Percentiles rank a stretch among this genome's conserved stretches.
These are phyloP conservation scores for Hygrocybe punicea DNA, from an alignment of 768 basidiomycete genomes.

Conservation along the genomic window DNA sequence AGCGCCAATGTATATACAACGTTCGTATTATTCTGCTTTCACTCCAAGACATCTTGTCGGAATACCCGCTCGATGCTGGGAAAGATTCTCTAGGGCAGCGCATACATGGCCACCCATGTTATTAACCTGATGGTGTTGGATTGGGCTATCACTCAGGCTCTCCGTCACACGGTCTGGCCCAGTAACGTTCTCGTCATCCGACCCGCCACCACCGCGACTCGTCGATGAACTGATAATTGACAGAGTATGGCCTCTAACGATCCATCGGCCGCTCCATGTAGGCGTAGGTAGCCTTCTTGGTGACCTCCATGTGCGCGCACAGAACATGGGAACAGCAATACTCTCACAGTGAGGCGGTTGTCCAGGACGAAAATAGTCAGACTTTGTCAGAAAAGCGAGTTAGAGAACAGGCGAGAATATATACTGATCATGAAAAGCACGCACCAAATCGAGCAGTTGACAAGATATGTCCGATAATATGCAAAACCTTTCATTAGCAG, in stretches of 20 bases:
- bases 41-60: too few species aligned
- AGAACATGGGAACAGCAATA: slow-evolving; percentile 69
- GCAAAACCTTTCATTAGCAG: slow-evolving; percentile 45
- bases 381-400: too few species aligned
- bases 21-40: too few species aligned
- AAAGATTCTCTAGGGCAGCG: too few species aligned
- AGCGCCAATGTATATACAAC: too few species aligned
- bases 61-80: too few species aligned
- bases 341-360: slow-evolving; percentile 74
- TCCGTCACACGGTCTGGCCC: slow-evolving; percentile 19
- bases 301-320: slow-evolving; percentile 81
- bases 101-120: slow-evolving; percentile 58
- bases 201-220: too few species aligned
- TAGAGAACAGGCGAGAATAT: not conserved
- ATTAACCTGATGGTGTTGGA: slow-evolving; percentile 8
- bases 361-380: slow-evolving; percentile 7
- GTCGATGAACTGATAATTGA: not conserved
- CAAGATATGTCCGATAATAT: slow-evolving; percentile 50
- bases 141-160: slow-evolving; percentile 16
- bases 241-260: not conserved
- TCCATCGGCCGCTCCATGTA: slow-evolving; percentile 58
- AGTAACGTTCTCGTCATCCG: slow-evolving; percentile 26
- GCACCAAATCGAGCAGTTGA: slow-evolving; percentile 75
- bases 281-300: slow-evolving; percentile 64
- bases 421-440: slow-evolving; percentile 17